Base-by-base conservation (phyloP, 352 stramenopile species). In the Pythium grandisporangium region DNA sequence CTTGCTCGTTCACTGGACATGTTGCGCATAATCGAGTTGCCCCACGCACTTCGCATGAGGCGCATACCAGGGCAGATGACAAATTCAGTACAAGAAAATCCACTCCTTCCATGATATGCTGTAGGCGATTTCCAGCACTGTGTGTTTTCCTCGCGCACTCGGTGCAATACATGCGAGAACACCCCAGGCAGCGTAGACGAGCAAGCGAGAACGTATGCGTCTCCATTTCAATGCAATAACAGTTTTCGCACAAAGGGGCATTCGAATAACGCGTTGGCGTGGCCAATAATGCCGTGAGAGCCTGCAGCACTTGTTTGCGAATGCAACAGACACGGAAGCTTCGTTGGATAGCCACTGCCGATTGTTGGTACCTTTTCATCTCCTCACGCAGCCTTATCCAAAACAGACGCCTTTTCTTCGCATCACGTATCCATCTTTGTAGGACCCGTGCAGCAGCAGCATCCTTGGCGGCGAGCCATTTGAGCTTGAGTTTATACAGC, bases 241-340 rank as follows among this genome's bases (percentile, higher is more conserved):
- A 75, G 14, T 58, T 46, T 47, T 69, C 51, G 42, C 64, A 75
- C 4, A 75, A 38, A 3, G 61, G 64, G 3, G 61, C 42, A 26
- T 70, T 58, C 6, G 46, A 54, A 22, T 66, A 70, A 2, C 45
- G 44, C 6, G 29, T 2, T 19, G 57, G 20, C 0, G 45, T 67
- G 13, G 55, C 38, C 0, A 59, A n/a, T 4, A 63, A 44, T 14
- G 44, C 42, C 6, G 34, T 6, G 1, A 61, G n/a, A 4, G 42
- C 52, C 19, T 34, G 20, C 16, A 19, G 52, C 12, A 55, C 2
- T 12, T 41, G 44, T 26, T 51, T 45, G 1, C 50, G 38, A 12
- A 20, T 21, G 11, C 63, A 43, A 21, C 37, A 33, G 2, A 25
- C 4, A 5, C 49, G 42, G 32, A 53, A 26, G 10, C 17, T 11